Evolutionary conservation across 2,329 filamentous ascomycete species (phyloP).

Genomic region (Rhinocladiella mackenziei): DNA sequence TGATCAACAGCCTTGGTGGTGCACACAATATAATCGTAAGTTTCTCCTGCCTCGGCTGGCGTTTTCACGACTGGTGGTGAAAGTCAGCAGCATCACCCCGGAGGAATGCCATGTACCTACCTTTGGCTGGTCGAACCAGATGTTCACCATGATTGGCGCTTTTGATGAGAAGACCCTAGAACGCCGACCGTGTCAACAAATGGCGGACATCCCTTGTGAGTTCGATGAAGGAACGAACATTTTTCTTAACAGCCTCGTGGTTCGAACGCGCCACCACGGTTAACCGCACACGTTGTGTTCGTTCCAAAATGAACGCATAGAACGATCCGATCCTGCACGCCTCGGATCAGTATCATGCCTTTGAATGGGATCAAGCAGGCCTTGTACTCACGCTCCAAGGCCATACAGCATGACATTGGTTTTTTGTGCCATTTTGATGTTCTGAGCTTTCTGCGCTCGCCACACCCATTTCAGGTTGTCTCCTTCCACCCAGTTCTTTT

Average conservation of each 20-base stretch:
- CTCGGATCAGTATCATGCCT: neutral
- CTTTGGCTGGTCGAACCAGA: slow-evolving; percentile 34
- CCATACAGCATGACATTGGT: slow-evolving; percentile 50
- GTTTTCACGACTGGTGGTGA: slow-evolving; percentile 37
- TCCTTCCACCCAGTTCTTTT: too few relatives aligned
- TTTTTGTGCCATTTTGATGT: slow-evolving; percentile 29
- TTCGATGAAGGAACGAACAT: slow-evolving; percentile 31
- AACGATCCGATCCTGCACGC: slow-evolving; percentile 52
- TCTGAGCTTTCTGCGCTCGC: neutral
- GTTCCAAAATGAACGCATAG: slow-evolving; percentile 53
- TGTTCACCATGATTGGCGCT: slow-evolving; percentile 43
- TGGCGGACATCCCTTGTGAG: neutral
- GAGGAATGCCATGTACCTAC: too few relatives aligned
- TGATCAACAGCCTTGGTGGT: slow-evolving; percentile 44
- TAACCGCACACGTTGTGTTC: slow-evolving; percentile 39
- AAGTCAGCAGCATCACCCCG: too few relatives aligned
- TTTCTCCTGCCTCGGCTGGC: slow-evolving; percentile 33
- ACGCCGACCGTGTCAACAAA: neutral
- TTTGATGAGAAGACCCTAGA: slow-evolving; percentile 41
- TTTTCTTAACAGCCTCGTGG: slow-evolving; percentile 41
- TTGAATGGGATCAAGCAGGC: neutral
- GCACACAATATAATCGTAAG: slow-evolving; percentile 40
- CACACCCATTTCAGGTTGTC: neutral
- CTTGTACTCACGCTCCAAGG: slow-evolving; percentile 49
- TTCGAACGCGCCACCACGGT: slow-evolving; percentile 47